These are phyloP conservation scores for Penicillium hesseltinei DNA, from an alignment of 2,329 filamentous ascomycete species.

Conservation along the genomic window DNA sequence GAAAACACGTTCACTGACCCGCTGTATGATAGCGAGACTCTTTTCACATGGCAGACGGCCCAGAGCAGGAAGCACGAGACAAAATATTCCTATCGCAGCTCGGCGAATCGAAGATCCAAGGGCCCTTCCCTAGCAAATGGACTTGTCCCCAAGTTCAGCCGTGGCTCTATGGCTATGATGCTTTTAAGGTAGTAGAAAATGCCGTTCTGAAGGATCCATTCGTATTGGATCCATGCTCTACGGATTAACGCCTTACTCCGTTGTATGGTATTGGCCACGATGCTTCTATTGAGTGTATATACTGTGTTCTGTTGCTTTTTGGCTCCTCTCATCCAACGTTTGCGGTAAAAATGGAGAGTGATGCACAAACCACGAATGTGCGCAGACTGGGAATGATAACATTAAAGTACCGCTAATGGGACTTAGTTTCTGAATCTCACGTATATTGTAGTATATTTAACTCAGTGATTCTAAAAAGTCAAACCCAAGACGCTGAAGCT, in stretches of 20 bases:
- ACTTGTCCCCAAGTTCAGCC: conserved; percentile 62
- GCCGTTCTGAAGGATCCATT: conserved; percentile 20
- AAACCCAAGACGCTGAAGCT: neutral
- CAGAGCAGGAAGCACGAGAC: conserved; percentile 59
- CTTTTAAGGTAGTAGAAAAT: conserved; percentile 54
- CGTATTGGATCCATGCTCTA: neutral
- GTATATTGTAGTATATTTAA: neutral
- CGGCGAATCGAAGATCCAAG: conserved; percentile 48
- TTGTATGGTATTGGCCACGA: neutral
- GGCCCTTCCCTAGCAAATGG: conserved; percentile 64
- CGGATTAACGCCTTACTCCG: neutral
- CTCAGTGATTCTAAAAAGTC: neutral
- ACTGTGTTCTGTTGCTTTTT: neutral
- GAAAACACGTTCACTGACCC: neutral
- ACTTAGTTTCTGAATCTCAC: neutral
- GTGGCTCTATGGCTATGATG: conserved; percentile 66
- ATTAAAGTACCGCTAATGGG: neutral
- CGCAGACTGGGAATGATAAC: too few species aligned
- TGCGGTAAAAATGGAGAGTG: too few species aligned
- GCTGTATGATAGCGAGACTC: conserved; percentile 44
- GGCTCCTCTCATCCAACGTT: too few species aligned
- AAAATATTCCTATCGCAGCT: conserved; percentile 56
- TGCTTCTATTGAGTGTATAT: neutral
- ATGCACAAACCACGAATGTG: too few species aligned
- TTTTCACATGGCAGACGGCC: conserved; percentile 56